Evolutionary conservation across 306 rosid species (phyloP), one percentile per base, ranked within the genome.

Genomic region (Vigna radiata): DNA sequence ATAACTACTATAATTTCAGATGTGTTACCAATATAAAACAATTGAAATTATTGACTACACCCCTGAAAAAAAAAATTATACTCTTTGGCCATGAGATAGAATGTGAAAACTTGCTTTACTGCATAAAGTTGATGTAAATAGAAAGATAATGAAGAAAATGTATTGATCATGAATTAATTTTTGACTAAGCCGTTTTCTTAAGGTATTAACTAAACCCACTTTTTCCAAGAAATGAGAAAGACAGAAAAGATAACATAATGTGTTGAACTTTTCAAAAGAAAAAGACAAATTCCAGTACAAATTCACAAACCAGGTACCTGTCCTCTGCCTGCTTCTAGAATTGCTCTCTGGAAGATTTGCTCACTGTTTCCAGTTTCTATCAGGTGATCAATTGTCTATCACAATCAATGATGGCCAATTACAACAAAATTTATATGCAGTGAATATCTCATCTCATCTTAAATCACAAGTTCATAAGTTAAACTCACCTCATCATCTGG

Each of bases 351-450:
- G 79, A 95, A 95, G 81, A 92, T 95, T 86, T 95, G 95, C 85
- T 95, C 98, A 61, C 96, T 92, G 60, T 90, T 92, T 87, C 98
- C 98, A 71, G 98, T 95, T 87, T 95, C 98, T 74, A 95, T 95
- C 53, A 95, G 92, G 81, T 83, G 71, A 84, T 95, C 98, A 70
- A 95, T 95, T 46, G 91, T 90, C 98, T 95, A 73, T 80, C 17
- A 78, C 25, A 65, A 58, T 56, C 78, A 69, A 69, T 73, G 69
- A 88, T 41, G 58, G n/a, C 72, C 53, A 72, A 74, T 87, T 79
- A 87, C 47, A 72, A 82, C 68, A 77, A 36, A 31, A 81, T 59
- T 60, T 79, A 81, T 10, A 18, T 48, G 25, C 7, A 16, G 31
- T 49, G 21, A 18, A 55, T 21, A 72, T 65, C 72, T 48, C 59